Evolutionary conservation across 345 rosid species (phyloP).

Genomic region (Eucalyptus microcorys): DNA sequence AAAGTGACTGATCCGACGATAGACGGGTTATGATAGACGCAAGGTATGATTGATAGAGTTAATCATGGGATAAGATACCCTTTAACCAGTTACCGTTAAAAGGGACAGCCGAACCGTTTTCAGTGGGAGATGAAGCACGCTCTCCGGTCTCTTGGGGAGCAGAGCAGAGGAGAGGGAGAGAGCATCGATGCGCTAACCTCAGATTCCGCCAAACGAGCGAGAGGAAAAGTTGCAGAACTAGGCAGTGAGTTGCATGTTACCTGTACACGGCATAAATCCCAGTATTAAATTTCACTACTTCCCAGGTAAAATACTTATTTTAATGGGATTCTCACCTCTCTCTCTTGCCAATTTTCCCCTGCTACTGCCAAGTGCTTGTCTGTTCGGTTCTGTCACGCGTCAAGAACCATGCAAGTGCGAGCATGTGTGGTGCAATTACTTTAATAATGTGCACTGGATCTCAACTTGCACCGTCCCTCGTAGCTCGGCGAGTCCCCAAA

Average conservation of each 20-base stretch:
- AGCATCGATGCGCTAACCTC: neutral
- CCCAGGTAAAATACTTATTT: neutral
- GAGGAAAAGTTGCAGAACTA: neutral
- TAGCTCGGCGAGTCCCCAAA: neutral
- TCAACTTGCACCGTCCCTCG: neutral
- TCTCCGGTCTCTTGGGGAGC: neutral
- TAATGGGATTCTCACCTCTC: neutral
- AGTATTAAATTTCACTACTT: neutral
- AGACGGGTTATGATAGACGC: neutral
- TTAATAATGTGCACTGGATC: slow-evolving; percentile 19
- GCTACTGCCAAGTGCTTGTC: neutral
- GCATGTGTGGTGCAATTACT: neutral
- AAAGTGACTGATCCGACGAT: neutral
- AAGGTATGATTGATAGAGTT: neutral
- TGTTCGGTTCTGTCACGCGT: neutral
- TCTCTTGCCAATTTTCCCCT: neutral
- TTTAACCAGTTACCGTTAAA: neutral
- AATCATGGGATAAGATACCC: neutral
- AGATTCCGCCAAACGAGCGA: neutral
- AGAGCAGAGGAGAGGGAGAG: neutral
- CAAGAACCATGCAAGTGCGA: neutral
- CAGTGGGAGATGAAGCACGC: neutral
- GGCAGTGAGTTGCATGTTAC: neutral
- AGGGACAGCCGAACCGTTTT: neutral
- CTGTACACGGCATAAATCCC: neutral